A percentile compares a stretch with the other conserved stretches of the same genome.
Evolutionary conservation across 176 grass and related monocot genomes (phyloP).

Genomic region (Avena insularis): DNA sequence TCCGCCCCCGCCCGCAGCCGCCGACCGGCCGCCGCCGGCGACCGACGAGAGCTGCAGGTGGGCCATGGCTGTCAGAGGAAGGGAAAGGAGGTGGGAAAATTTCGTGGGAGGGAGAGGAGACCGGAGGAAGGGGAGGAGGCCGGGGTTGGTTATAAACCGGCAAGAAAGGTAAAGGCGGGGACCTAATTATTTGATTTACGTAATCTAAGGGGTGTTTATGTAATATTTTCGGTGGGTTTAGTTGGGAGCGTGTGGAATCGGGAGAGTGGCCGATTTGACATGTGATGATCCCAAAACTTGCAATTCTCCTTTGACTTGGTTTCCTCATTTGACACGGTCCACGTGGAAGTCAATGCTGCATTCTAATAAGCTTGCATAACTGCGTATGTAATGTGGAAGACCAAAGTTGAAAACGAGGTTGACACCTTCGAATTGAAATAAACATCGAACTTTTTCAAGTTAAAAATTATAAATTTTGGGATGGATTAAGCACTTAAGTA

Average conservation of each 20-base stretch:
- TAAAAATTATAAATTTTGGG: too few species aligned
- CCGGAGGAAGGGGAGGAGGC: background rate
- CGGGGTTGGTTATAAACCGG: conserved; percentile 27
- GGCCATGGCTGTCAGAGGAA: conserved; percentile 34
- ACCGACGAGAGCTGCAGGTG: conserved; percentile 75
- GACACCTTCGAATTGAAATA: background rate
- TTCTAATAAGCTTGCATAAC: background rate
- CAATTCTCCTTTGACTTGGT: background rate
- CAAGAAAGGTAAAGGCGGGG: conserved; percentile 1
- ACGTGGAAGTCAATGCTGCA: background rate
- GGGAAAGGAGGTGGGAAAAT: background rate
- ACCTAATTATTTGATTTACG: background rate
- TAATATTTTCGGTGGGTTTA: background rate
- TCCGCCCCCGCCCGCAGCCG: background rate
- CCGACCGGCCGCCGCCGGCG: conserved; percentile 38
- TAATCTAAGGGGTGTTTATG: background rate
- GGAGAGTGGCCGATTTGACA: background rate
- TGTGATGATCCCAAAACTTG: background rate
- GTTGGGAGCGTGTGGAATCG: background rate
- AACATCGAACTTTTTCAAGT: too few species aligned
- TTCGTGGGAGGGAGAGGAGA: conserved; percentile 26
- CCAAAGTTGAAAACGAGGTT: background rate
- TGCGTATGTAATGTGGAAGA: background rate
- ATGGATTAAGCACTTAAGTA: too few species aligned
- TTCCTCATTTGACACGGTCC: background rate